A percentile compares a stretch with the other conserved stretches of the same genome.
These are phyloP conservation scores for Fraxinus baroniana DNA, from an alignment of 305 asterid genomes.

Conservation along the genomic window DNA sequence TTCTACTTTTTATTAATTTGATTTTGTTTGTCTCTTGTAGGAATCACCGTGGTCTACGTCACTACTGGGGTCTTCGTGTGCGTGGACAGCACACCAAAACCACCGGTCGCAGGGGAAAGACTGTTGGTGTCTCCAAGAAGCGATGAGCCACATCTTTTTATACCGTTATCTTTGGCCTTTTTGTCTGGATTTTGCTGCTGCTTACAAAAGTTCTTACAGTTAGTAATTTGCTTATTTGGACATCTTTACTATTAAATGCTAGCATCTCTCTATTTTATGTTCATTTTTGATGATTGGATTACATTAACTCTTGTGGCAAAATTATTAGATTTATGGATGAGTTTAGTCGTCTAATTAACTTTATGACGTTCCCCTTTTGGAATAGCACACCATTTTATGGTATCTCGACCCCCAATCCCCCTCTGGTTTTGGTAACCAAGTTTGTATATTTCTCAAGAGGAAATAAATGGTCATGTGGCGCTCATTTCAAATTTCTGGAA, in stretches of 20 bases:
- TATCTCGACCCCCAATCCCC: not conserved
- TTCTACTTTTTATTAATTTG: not conserved
- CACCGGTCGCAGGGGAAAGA: slow-evolving; percentile 84
- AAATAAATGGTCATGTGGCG: not conserved
- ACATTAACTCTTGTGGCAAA: not conserved
- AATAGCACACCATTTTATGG: not conserved
- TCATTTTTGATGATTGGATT: not conserved
- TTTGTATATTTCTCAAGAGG: not conserved
- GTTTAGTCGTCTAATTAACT: not conserved
- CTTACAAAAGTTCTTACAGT: not conserved
- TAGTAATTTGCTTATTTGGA: not conserved
- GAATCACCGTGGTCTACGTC: slow-evolving; percentile 92
- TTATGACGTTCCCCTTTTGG: not conserved
- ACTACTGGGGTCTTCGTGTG: slow-evolving; percentile 87
- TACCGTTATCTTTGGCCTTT: not conserved
- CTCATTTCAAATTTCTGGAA: too few relatives aligned
- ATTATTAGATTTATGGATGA: not conserved
- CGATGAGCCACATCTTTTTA: slow-evolving; percentile 36
- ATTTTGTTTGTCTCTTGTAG: slow-evolving; percentile 25
- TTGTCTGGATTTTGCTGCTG: slow-evolving; percentile 16
- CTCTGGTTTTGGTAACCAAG: not conserved
- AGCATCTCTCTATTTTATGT: not conserved
- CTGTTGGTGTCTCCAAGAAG: slow-evolving; percentile 94
- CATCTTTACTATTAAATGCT: not conserved
- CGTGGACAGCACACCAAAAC: slow-evolving; percentile 95